These are phyloP conservation scores for Eurotiales sp. DNA, from an alignment of 2,329 filamentous ascomycete species.

Conservation along the genomic window DNA sequence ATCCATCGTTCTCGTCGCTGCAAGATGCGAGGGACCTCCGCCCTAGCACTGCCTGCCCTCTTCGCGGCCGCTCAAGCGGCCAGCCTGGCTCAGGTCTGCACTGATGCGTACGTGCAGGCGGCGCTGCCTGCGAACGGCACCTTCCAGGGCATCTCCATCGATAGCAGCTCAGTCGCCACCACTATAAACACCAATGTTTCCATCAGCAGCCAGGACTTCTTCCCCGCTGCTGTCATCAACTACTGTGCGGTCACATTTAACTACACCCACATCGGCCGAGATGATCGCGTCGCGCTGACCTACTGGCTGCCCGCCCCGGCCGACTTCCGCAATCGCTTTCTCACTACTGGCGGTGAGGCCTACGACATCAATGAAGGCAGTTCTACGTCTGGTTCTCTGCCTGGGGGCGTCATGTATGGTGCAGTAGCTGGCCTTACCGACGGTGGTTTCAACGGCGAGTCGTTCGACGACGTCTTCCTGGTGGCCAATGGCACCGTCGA, in stretches of 20 bases:
- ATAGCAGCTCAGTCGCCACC: slow-evolving; percentile 33
- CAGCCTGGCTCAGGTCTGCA: no score
- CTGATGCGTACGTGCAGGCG: no score
- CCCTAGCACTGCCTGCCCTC: no score
- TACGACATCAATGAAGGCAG: slow-evolving; percentile 47
- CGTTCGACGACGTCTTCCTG: slow-evolving; percentile 36
- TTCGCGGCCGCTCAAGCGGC: no score
- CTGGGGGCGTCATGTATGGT: slow-evolving; percentile 45
- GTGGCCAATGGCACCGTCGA: slow-evolving; percentile 44
- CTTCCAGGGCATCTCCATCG: slow-evolving; percentile 34
- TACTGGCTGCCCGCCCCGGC: slow-evolving; percentile 44
- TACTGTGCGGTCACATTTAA: slow-evolving; percentile 48
- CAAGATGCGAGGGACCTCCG: no score
- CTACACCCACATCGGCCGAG: slow-evolving; percentile 42
- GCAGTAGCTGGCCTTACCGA: slow-evolving; percentile 49
- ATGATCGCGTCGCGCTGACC: slow-evolving; percentile 33
- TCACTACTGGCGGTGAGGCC: slow-evolving; percentile 47
- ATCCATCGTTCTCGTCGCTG: no score
- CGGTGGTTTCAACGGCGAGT: slow-evolving; percentile 49
- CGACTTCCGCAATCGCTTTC: slow-evolving; percentile 45
- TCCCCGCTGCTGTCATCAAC: slow-evolving; percentile 16
- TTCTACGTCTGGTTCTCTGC: slow-evolving; percentile 35
- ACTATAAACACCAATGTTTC: neutral
- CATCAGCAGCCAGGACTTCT: slow-evolving; percentile 12
- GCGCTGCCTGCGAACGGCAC: slow-evolving; percentile 21